These are phyloP conservation scores for Graphiopsis chlorocephala DNA, from an alignment of 2,329 filamentous ascomycete genomes.

Conservation along the genomic window DNA sequence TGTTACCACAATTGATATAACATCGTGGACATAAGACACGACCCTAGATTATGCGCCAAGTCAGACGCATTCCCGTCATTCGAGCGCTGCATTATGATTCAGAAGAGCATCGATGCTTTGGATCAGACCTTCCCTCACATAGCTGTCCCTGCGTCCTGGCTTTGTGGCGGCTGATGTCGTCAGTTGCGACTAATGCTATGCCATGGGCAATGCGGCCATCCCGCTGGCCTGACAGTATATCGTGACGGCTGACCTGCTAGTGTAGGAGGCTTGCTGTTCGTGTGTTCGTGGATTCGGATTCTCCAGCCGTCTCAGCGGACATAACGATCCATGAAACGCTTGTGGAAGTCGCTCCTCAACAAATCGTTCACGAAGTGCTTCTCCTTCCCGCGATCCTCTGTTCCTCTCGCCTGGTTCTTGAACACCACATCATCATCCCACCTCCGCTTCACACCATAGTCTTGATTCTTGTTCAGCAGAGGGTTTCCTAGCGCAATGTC, in stretches of 20 bases:
- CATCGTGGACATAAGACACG: not conserved
- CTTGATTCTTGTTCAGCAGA: constrained; percentile 70
- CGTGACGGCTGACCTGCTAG: not conserved
- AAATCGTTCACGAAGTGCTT: constrained; percentile 85
- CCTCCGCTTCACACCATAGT: constrained; percentile 85
- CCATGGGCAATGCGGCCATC: not conserved
- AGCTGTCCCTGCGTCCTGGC: not conserved
- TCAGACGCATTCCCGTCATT: not conserved
- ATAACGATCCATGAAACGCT: constrained; percentile 76
- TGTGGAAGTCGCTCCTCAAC: constrained; percentile 93
- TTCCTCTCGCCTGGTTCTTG: constrained; percentile 95
- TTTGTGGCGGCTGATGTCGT: not conserved
- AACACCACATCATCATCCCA: constrained; percentile 99
- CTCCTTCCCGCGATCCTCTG: constrained; percentile 81
- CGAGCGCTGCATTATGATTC: not conserved
- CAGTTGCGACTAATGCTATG: not conserved
- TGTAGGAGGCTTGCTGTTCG: not conserved
- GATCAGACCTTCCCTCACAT: not conserved
- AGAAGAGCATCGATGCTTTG: not conserved
- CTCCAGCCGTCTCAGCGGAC: constrained; percentile 29
- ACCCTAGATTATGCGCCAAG: not conserved
- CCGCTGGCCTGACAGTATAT: not conserved
- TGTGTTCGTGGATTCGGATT: not conserved
- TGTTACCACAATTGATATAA: not conserved
- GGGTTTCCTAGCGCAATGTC: constrained; percentile 93